These are phyloP conservation scores for Penicillium parvum DNA, from an alignment of 495 filamentous ascomycete genomes.

Conservation along the genomic window DNA sequence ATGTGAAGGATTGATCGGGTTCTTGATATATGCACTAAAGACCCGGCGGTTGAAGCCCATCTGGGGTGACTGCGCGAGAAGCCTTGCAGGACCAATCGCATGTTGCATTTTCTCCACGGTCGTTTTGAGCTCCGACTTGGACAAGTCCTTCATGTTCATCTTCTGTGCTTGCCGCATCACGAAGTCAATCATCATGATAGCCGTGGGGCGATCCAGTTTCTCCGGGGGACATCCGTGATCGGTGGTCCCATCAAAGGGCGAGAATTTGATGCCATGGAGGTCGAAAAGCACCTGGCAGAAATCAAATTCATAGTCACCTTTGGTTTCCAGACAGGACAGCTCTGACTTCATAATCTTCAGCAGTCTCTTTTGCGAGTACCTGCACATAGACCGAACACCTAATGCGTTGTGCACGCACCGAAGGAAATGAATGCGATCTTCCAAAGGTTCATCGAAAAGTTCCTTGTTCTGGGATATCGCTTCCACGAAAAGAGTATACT, in stretches of 20 bases:
- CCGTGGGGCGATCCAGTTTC: constrained; percentile 68
- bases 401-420: constrained; percentile 76
- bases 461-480: constrained; percentile 62
- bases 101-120: constrained; percentile 88
- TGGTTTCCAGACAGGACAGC: constrained; percentile 56
- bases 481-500: constrained; percentile 70
- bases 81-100: constrained; percentile 61
- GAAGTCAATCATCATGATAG: constrained; percentile 74
- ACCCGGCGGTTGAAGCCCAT: constrained; percentile 71
- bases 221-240: constrained; percentile 76
- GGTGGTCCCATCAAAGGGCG: constrained; percentile 58
- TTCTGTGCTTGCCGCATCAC: constrained; percentile 73
- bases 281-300: constrained; percentile 85
- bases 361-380: constrained; percentile 77
- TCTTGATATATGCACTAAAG: constrained; percentile 69
- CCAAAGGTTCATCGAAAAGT: constrained; percentile 56
- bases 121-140: constrained; percentile 80
- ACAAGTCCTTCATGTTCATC: constrained; percentile 85
- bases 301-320: constrained; percentile 71
- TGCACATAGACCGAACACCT: constrained; percentile 84
- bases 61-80: constrained; percentile 59
- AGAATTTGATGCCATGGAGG: constrained; percentile 77
- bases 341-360: constrained; percentile 86
- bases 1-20: constrained; percentile 76
- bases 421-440: constrained; percentile 69